Conservation (phyloP, 768 basidiomycete genomes). For the Boletus rubroflammeus region DNA sequence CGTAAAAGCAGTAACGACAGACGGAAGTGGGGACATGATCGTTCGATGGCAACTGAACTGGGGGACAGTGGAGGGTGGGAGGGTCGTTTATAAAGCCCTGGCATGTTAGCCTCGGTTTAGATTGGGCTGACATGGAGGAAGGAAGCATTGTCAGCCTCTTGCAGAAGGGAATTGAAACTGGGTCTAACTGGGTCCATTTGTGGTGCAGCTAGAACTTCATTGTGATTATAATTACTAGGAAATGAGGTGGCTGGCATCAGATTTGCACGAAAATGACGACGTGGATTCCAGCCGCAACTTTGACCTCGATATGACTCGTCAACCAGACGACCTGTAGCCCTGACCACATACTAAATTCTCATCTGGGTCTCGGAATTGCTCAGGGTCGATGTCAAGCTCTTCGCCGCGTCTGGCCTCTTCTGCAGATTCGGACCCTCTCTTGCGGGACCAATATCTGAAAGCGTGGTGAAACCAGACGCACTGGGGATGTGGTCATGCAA, state of each 20-base stretch:
- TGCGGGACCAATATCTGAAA: constrained; percentile 98
- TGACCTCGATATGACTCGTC: background rate
- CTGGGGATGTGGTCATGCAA: constrained; percentile 36
- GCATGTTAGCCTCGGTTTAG: constrained; percentile 5
- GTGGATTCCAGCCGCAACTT: background rate
- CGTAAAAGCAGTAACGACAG: constrained; percentile 8
- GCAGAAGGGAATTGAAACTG: background rate
- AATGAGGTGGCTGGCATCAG: background rate
- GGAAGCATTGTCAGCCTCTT: constrained; percentile 9
- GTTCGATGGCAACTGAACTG: constrained; percentile 1
- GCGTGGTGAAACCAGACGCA: constrained; percentile 96
- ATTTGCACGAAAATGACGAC: background rate
- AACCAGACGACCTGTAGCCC: background rate
- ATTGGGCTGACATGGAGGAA: constrained; percentile 1
- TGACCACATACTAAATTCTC: background rate
- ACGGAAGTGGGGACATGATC: constrained; percentile 18
- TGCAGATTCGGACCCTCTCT: constrained; percentile 90
- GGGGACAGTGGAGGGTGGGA: background rate
- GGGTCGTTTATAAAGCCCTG: constrained; percentile 3
- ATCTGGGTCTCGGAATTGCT: constrained; percentile 94
- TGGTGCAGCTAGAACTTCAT: too few species aligned
- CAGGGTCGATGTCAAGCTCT: constrained; percentile 83
- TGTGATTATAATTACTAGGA: background rate
- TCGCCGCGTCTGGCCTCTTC: constrained; percentile 86
- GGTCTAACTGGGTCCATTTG: background rate